These are phyloP conservation scores for Novymonas esmeraldas DNA, from an alignment of 208 protist genomes.

Conservation along the genomic window DNA sequence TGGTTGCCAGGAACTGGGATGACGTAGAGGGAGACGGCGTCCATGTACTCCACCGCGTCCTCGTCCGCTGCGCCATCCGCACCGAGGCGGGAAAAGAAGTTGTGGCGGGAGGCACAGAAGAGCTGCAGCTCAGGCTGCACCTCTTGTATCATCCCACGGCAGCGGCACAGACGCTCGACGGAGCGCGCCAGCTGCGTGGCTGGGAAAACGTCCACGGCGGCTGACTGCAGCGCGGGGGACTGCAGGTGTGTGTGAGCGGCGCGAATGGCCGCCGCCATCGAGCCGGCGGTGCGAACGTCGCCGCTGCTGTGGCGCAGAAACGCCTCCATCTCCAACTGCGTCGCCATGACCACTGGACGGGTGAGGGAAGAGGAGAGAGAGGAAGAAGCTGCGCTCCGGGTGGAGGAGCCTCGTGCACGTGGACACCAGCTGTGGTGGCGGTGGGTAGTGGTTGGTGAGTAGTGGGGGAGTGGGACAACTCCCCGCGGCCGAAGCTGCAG, in stretches of 20 bases:
- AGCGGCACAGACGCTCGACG: constrained; percentile 48
- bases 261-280: constrained; percentile 32
- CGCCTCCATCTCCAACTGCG: constrained; percentile 27
- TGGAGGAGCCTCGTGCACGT: too few species aligned
- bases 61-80: not conserved
- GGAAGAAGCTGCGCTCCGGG: too few species aligned
- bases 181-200: constrained; percentile 9
- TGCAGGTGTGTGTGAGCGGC: constrained; percentile 28
- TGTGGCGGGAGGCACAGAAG: constrained; percentile 37
- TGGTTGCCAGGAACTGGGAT: constrained; percentile 81
- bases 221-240: not conserved
- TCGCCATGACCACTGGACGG: constrained; percentile 13
- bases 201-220: constrained; percentile 51
- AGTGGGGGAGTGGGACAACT: too few species aligned
- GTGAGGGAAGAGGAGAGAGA: not conserved
- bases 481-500: too few species aligned
- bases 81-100: constrained; percentile 40
- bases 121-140: constrained; percentile 59
- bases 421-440: too few species aligned
- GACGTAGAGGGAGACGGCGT: constrained; percentile 72
- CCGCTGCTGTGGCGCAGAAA: constrained; percentile 40
- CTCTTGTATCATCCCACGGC: constrained; percentile 88
- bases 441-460: too few species aligned
- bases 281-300: constrained; percentile 31
- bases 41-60: constrained; percentile 41